Conservation (phyloP, 2,329 filamentous ascomycete genomes). For the Aureobasidium subglaciale region DNA sequence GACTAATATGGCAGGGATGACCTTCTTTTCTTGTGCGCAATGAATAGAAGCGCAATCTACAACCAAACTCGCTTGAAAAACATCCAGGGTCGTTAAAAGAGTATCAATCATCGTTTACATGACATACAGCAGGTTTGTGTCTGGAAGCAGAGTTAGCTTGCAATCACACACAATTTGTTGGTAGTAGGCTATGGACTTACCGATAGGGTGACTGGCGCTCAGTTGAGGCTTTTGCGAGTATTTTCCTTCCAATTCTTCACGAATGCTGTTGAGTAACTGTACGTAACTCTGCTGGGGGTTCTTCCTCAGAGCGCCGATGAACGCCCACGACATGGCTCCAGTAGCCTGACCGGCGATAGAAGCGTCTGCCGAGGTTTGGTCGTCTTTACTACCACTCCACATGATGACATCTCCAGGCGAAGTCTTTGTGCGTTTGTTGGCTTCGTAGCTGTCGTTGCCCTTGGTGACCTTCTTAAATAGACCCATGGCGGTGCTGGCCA, state of each 20-base stretch:
- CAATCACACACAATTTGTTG: neutral
- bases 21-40: neutral
- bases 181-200: conserved; percentile 48
- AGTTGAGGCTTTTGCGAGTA: conserved; percentile 95
- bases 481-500: conserved; percentile 71
- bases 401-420: conserved; percentile 93
- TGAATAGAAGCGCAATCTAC: neutral
- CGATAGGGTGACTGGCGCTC: conserved; percentile 89
- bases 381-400: conserved; percentile 96
- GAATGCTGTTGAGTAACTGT: conserved; percentile 88
- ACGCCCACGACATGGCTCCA: conserved; percentile 97
- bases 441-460: conserved; percentile 72
- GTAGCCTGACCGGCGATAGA: conserved; percentile 83
- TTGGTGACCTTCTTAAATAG: conserved; percentile 81
- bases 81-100: neutral
- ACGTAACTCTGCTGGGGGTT: conserved; percentile 96
- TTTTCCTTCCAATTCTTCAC: conserved; percentile 77
- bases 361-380: conserved; percentile 91
- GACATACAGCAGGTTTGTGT: conserved; percentile 39
- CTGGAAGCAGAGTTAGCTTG: conserved; percentile 22
- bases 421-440: conserved; percentile 80
- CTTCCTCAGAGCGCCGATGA: conserved; percentile 83
- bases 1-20: neutral
- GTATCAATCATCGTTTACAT: conserved; percentile 29
- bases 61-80: neutral